Base-by-base conservation (phyloP, 2,329 filamentous ascomycete genomes). In the Talaromyces islandicus region DNA sequence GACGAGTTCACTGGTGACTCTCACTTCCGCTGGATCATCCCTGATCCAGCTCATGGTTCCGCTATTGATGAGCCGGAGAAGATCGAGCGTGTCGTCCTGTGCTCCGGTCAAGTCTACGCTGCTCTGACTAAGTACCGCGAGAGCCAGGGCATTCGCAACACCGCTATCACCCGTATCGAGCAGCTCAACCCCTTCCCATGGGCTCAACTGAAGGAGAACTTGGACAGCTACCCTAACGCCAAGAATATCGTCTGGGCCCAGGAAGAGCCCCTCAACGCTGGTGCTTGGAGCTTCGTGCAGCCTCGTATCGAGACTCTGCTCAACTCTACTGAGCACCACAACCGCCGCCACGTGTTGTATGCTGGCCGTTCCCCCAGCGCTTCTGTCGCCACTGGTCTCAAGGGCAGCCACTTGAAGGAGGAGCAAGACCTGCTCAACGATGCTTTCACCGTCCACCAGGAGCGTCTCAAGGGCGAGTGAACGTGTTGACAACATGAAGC, bases 171-270 rank as follows among this genome's bases (percentile, higher is more conserved):
- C 24, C 92, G 94, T 73, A 86, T 99, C 67, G 94, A 99, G 81
- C 94, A 99, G 80, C 85, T 99, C 63, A 92, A 99, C 81, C 94
- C 94, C 71, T 99, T 99, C 90, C 94, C 94, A 56, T 99, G 94
- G 93, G 88, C 92, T 69, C 92, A 94, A 78, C 86, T 99, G 59
- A 91, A 90, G 82, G 93, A 97, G 77, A 97, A 97, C 81, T 85
- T 99, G 58, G 93, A 99, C 81, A 86, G 82, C 77, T 99, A 99
- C 82, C 91, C 92, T 74, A 99, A 99, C 77, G 93, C 93, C 69
- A 91, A 97, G 84, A 93, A 92, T 65, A 92, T 99, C 67, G 92
- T 99, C 64, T 99, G 92, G 92, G 88, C 86, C 68, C 94, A 99
- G 79, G 94, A 99, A 77, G 94, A 99, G 82, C 94, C 94, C 32